Evolutionary conservation across 2,329 filamentous ascomycete genomes (phyloP), one percentile per base, ranked within the genome.

Genomic region (Colletotrichum musicola): DNA sequence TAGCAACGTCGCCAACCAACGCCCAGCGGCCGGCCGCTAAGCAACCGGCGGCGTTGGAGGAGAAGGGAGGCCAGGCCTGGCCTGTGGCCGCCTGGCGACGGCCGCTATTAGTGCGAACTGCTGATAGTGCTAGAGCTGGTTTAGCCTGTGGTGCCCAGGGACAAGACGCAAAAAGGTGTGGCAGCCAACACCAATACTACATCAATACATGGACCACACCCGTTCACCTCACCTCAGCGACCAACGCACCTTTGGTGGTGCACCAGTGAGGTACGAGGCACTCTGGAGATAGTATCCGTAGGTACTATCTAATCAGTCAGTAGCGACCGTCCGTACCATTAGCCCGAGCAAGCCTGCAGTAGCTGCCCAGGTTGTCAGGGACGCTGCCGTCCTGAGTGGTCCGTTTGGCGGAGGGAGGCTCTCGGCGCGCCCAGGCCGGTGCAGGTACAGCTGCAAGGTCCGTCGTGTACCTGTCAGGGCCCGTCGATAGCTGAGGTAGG

Each of bases 61-160:
- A 51, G 25, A 38, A 57, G 46, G 40, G 44, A 58, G 51, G 20
- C 44, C 42, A 38, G 63, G 58, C 57, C 63, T 64, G 59, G 64
- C 53, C 64, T 58, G 46, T 46, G 64, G 53, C 60, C 53, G 22
- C 54, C 59, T 50, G 22, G 30, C 10, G 64, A 64, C 40, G 64
- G 64, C 53, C n/a, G 42, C 38, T 49, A 16, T 54, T 68, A 49
- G 61, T 68, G 60, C 60, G 53, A 68, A 68, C 61, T 64, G 64
- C 51, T 64, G 61, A 50, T 22, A 42, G 20, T 64, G 16, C 40
- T 46, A 49, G 60, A 58, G 53, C 53, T 35, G 46, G 35, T 14
- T 35, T 58, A 47, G 59, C 30, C 42, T 40, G 22, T 14, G 13
- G 13, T 42, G 40, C 40, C 40, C 22, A 63, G 22, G 51, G 10